Evolutionary conservation across 139 green algal species (phyloP), one percentile per base, ranked within the genome.

Genomic region (Coccomyxa sp.): DNA sequence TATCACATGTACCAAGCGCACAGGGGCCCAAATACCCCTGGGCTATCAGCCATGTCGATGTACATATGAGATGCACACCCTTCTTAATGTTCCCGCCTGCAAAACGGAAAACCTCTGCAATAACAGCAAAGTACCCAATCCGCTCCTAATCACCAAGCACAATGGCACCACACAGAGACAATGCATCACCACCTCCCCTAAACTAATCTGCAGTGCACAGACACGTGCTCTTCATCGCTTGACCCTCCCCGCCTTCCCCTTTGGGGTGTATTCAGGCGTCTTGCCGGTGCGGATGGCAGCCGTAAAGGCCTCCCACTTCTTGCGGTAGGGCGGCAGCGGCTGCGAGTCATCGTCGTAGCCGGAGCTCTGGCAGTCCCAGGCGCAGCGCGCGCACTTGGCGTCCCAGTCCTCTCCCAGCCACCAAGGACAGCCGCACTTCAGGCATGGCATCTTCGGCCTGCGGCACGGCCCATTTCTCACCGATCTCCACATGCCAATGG

Each of bases 341-440:
- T 92, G 90, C 25, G 88, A 93, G 79, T 96, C 90, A 84, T 96
- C 87, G 79, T 96, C 94, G 79, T 97, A 97, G 12, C 92, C 93
- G 32, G 89, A 79, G 16, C 71, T 60, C 85, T 96, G 88, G 82
- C 92, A 96, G 82, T 92, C 89, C 90, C 91, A 96, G 13, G 88
- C 87, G 83, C 91, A 95, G 67, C 91, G 84, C 15, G 87, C 71
- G 83, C 94, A 97, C 30, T 75, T 76, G 0, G 91, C 93, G 82
- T 95, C 88, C 94, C 94, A 97, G 79, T 95, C 93, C 66, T 96
- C 94, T 10, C 90, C 92, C 17, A 90, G 83, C 93, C 93, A 97
- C 94, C 94, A 97, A 16, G 93, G 92, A 82, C 92, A 96, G 15
- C 94, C 94, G 80, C 94, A 97, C 30, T 82, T 83, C 85, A 95